These are phyloP conservation scores for Sporothrix phasma DNA, from an alignment of 2,329 filamentous ascomycete species.

Conservation along the genomic window DNA sequence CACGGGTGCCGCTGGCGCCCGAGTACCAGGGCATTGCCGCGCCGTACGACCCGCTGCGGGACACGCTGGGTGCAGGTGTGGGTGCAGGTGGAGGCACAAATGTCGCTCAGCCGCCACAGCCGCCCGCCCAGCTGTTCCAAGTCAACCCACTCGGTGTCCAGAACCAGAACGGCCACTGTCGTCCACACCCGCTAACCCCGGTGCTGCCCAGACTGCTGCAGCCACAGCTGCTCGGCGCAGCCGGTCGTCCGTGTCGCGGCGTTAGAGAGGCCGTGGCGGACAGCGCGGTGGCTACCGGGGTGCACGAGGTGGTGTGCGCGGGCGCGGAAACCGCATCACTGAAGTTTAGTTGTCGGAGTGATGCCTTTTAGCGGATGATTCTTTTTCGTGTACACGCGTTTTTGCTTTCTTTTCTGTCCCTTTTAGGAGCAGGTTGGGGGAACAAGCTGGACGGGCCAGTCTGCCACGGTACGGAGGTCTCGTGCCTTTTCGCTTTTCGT, in stretches of 20 bases:
- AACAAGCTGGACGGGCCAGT: too few species aligned
- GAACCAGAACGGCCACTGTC: neutral
- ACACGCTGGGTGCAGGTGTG: constrained; percentile 30
- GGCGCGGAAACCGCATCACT: neutral
- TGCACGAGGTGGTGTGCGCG: neutral
- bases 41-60: constrained; percentile 45
- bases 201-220: neutral
- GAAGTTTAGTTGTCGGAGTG: neutral
- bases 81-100: too few species aligned
- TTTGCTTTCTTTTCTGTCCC: neutral
- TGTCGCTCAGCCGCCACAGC: neutral
- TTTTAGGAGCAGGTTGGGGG: too few species aligned
- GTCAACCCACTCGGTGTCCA: neutral
- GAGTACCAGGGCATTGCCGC: constrained; percentile 43
- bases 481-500: too few species aligned
- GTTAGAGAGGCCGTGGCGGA: neutral
- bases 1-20: constrained; percentile 21
- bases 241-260: constrained; percentile 1
- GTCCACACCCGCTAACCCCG: neutral
- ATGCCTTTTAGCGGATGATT: too few species aligned
- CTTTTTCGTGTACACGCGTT: neutral
- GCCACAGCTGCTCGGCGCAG: neutral
- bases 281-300: neutral
- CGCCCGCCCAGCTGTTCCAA: neutral
- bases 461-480: too few species aligned